A percentile compares a stretch with the other conserved stretches of the same genome.
These are phyloP conservation scores for Hypoxylon sp. DNA, from an alignment of 2,329 filamentous ascomycete species.

Conservation along the genomic window DNA sequence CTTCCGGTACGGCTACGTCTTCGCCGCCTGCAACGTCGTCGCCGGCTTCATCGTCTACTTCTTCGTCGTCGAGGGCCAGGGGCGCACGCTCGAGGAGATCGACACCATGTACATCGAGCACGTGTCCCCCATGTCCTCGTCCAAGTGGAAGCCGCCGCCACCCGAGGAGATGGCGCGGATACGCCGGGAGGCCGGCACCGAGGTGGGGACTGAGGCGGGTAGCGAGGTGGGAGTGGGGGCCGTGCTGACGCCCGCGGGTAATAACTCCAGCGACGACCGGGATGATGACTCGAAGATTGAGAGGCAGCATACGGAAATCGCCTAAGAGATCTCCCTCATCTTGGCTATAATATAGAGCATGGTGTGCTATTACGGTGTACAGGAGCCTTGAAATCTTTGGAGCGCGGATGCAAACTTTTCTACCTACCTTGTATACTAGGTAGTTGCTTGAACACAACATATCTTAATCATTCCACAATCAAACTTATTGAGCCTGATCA, in stretches of 20 bases:
- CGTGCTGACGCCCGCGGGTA: not conserved
- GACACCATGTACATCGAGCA: constrained; percentile 80
- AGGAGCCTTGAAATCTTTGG: no score
- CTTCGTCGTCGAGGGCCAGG: constrained; percentile 80
- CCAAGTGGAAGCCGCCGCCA: constrained; percentile 62
- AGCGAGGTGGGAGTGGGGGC: no score
- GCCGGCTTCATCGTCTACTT: constrained; percentile 78
- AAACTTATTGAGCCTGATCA: no score
- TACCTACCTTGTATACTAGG: no score
- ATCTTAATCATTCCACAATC: no score
- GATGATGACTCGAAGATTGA: constrained; percentile 4
- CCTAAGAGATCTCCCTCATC: not conserved
- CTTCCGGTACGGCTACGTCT: constrained; percentile 80
- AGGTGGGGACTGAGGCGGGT: constrained; percentile 32
- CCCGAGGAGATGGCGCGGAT: constrained; percentile 59
- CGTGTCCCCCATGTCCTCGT: constrained; percentile 72
- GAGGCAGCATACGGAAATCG: constrained; percentile 1
- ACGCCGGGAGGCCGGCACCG: constrained; percentile 56
- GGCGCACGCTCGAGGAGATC: constrained; percentile 80
- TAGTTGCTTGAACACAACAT: no score
- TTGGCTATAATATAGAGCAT: no score
- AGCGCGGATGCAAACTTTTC: no score
- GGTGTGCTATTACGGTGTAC: no score
- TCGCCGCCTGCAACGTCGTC: constrained; percentile 76
- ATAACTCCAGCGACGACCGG: not conserved